Base-by-base conservation (phyloP, 139 green algal species). In the Ettlia oleoabundans region DNA sequence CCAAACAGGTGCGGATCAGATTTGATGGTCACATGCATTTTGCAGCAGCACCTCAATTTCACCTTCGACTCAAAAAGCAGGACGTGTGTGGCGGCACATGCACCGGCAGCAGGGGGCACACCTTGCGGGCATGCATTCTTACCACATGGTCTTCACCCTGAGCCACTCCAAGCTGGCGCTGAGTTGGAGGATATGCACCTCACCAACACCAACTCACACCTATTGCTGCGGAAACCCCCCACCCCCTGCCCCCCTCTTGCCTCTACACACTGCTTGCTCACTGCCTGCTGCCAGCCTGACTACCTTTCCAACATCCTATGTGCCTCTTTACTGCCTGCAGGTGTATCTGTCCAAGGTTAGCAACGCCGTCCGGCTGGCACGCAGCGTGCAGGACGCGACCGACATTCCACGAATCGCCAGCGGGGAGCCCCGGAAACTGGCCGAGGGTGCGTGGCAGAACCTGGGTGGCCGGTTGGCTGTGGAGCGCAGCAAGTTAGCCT, bases 371-470 rank as follows among this genome's bases (percentile, higher is more conserved):
- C 52, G 79, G 21, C 47, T 71, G 38, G 79, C 79, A 2, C 53
- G 38, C 40, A 65, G 53, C 3, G 52, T 30, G 1, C 30, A 40
- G n/a, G 58, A 84, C 15, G 79, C 76, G 4, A 5, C 38, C 24
- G 78, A 83, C 65, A 70, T 77, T 2, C 65, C 66, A n/a, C 66
- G 78, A 35, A 68, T 83, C 10, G 78, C 78, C n/a, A 52, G 35
- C 28, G 78, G 78, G 9, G 66, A 83, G 65, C 78, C 78, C 7
- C 47, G 38, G 1, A 43, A 32, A 33, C 65, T 81, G 75, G 75
- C 75, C 1, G 75, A 81, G 42, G 75, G 75, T 81, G 75, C 30
- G 21, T 38, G n/a, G 21, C 55, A n/a, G 18, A 58, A 21, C 7
- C 32, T 28, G 32, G 32, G 66, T 51, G 40, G 67, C 24, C 24